Evolutionary conservation across 2,329 filamentous ascomycete genomes (phyloP).

Genomic region (Aspergillus proliferans): DNA sequence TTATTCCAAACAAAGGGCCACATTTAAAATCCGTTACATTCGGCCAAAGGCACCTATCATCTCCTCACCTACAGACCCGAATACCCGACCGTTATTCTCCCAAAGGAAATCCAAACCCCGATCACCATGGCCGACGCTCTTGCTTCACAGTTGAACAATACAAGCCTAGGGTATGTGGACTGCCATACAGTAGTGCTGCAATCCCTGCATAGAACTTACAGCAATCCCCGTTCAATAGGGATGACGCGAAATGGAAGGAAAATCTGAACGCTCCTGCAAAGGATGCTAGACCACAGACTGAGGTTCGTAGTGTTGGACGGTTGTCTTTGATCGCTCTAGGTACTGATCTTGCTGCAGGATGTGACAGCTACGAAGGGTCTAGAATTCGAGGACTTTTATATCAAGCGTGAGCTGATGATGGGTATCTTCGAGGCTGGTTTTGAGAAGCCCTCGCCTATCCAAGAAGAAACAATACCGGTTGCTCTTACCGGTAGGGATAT

Average conservation of each 20-base stretch:
- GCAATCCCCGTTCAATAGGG: conserved; percentile 20
- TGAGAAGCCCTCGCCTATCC: conserved; percentile 96
- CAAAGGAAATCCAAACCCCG: neutral
- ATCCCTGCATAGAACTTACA: conserved; percentile 8
- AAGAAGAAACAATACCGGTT: conserved; percentile 98
- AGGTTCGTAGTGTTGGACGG: conserved; percentile 30
- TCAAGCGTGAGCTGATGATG: conserved; percentile 95
- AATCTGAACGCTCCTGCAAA: conserved; percentile 42
- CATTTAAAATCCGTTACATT: neutral
- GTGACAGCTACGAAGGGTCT: conserved; percentile 96
- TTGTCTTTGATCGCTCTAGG: conserved; percentile 5
- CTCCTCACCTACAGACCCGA: neutral
- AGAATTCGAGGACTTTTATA: conserved; percentile 94
- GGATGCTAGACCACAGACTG: conserved; percentile 46
- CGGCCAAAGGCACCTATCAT: neutral
- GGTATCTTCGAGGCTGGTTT: conserved; percentile 99
- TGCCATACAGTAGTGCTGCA: conserved; percentile 2
- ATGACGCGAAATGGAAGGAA: conserved; percentile 39
- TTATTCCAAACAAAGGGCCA: neutral
- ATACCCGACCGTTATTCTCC: neutral
- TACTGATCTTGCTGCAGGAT: conserved; percentile 56
- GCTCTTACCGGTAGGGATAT: conserved; percentile 93
- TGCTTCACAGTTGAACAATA: conserved; percentile 40
- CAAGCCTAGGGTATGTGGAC: conserved; percentile 35
- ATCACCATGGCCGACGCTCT: conserved; percentile 39